phyloP scores from a whole-genome alignment of 768 basidiomycete genomes.

The Ramaria sp. region DNA sequence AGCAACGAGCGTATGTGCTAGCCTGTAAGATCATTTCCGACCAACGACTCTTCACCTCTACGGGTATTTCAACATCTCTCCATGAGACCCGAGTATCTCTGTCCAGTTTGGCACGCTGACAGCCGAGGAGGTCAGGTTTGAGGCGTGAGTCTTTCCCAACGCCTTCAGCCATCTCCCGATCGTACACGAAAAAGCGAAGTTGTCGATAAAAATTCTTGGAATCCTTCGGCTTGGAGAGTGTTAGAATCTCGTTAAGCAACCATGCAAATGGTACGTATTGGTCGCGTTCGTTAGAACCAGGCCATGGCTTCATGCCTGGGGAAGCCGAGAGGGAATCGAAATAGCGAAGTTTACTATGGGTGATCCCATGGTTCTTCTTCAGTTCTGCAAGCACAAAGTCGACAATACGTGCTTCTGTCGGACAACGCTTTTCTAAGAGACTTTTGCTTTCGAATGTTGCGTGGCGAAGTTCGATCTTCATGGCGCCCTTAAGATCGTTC shows the following conservation, averaged over 20 bases:
- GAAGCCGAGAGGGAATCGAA: neutral
- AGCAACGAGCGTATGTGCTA: neutral
- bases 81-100: neutral
- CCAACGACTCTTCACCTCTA: neutral
- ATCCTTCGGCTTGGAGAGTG: neutral
- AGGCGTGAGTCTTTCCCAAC: neutral
- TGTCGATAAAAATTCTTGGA: neutral
- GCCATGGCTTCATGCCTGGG: neutral
- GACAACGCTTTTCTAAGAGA: neutral
- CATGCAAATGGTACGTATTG: neutral
- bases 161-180: neutral
- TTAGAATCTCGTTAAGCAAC: neutral
- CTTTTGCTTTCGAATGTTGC: neutral
- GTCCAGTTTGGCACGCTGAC: neutral
- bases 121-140: neutral
- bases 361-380: neutral
- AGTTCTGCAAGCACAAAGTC: neutral
- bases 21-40: neutral
- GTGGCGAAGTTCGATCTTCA: neutral
- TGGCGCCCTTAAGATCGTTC: neutral
- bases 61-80: neutral
- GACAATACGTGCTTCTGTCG: neutral
- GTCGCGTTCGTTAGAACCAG: neutral
- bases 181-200: neutral
- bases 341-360: neutral